Conservation (phyloP, 768 basidiomycete genomes). For the Cystobasidium ongulense region DNA sequence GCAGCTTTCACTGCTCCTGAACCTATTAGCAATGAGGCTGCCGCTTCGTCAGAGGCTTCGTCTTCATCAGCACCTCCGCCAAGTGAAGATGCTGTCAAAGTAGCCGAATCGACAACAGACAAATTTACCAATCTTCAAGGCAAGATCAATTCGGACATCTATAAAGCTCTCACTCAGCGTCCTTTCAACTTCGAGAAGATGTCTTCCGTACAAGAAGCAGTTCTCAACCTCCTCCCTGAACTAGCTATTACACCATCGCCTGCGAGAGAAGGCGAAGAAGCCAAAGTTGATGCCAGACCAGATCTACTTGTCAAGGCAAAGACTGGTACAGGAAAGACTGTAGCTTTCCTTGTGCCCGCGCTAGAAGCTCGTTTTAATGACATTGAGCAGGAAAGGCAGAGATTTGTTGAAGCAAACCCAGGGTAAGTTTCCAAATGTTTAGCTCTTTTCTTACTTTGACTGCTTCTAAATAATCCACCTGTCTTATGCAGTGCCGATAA, state of each 20-base stretch:
- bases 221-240: conserved; percentile 65
- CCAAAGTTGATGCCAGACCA: conserved; percentile 33
- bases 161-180: conserved; percentile 39
- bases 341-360: conserved; percentile 48
- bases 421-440: not conserved
- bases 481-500: not conserved
- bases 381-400: conserved; percentile 5
- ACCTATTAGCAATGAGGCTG: not conserved
- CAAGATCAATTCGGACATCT: conserved; percentile 35
- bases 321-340: conserved; percentile 52
- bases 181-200: conserved; percentile 65
- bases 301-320: conserved; percentile 53
- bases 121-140: conserved; percentile 6
- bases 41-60: not conserved
- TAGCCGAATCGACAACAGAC: not conserved
- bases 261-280: conserved; percentile 37
- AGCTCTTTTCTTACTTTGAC: not conserved
- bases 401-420: conserved; percentile 16
- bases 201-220: conserved; percentile 73
- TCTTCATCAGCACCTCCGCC: not conserved
- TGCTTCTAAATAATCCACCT: not conserved
- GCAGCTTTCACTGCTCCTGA: not conserved
- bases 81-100: not conserved
- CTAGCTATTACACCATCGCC: conserved; percentile 54
- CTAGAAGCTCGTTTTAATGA: conserved; percentile 59